Evolutionary conservation across 495 filamentous ascomycete species (phyloP).

Genomic region (Daldinia concentrica): DNA sequence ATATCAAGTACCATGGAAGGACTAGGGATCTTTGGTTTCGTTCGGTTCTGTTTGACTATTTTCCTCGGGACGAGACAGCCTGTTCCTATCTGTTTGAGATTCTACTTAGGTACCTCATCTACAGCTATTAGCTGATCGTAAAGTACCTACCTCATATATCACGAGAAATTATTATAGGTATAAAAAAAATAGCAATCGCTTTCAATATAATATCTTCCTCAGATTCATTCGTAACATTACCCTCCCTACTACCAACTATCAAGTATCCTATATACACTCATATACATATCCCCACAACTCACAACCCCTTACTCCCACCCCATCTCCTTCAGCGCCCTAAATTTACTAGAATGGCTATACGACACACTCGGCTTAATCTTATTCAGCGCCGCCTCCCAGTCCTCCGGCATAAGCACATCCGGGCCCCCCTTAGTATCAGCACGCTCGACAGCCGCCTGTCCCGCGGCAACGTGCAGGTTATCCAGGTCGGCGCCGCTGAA

Average conservation of each 20-base stretch:
- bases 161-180: too few species aligned
- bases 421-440: conserved; percentile 39
- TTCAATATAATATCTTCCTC: too few species aligned
- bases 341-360: conserved; percentile 68
- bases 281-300: background rate
- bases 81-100: background rate
- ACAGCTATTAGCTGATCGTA: background rate
- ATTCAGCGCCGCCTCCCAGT: conserved; percentile 78
- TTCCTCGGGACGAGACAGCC: background rate
- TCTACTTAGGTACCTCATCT: too few species aligned
- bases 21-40: background rate
- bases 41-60: background rate
- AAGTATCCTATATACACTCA: background rate
- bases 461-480: conserved; percentile 79
- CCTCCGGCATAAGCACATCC: conserved; percentile 64
- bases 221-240: too few species aligned
- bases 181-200: too few species aligned
- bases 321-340: conserved; percentile 65
- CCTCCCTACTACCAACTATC: too few species aligned
- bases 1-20: background rate
- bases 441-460: conserved; percentile 76
- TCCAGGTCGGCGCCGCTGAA: conserved; percentile 92
- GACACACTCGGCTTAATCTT: conserved; percentile 85
- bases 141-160: too few species aligned
- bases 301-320: conserved; percentile 39